These are phyloP conservation scores for Wickerhamiella pararugosa DNA, from an alignment of 1,139 yeast genomes.

Conservation along the genomic window DNA sequence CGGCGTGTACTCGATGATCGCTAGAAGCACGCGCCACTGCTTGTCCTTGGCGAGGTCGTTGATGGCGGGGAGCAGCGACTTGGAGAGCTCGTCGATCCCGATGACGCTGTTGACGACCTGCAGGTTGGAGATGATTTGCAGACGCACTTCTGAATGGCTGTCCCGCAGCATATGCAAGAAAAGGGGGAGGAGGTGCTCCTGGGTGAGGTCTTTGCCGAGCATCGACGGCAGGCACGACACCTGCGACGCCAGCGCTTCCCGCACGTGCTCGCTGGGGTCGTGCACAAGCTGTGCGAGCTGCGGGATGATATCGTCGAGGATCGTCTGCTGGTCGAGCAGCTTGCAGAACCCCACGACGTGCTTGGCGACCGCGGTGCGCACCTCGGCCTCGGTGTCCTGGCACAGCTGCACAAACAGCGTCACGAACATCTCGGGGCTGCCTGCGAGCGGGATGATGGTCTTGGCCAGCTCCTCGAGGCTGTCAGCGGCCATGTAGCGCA, in stretches of 20 bases:
- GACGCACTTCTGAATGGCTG: constrained; percentile 90
- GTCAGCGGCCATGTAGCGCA: constrained; percentile 94
- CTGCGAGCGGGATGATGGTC: constrained; percentile 44
- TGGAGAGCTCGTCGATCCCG: constrained; percentile 77
- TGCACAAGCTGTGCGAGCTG: constrained; percentile 69
- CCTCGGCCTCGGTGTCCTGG: constrained; percentile 94
- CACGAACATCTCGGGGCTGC: constrained; percentile 32
- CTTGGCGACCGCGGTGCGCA: constrained; percentile 83
- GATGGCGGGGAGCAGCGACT: constrained; percentile 85
- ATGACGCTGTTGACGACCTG: constrained; percentile 87
- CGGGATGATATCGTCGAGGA: constrained; percentile 64
- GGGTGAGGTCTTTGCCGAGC: constrained; percentile 72
- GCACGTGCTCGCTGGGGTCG: constrained; percentile 85
- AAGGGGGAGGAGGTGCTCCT: constrained; percentile 71
- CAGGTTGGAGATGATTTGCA: constrained; percentile 83
- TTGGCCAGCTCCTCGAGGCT: constrained; percentile 62
- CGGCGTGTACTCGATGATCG: constrained; percentile 94
- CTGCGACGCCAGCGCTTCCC: constrained; percentile 83
- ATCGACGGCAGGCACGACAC: constrained; percentile 79
- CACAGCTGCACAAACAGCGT: constrained; percentile 61
- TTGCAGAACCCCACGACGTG: constrained; percentile 70
- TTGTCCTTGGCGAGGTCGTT: constrained; percentile 92
- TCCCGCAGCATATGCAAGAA: constrained; percentile 90
- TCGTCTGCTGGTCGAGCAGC: constrained; percentile 29
- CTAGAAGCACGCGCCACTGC: constrained; percentile 95